phyloP scores from a whole-genome alignment of 768 basidiomycete genomes.

The Dioszegia crocea region DNA sequence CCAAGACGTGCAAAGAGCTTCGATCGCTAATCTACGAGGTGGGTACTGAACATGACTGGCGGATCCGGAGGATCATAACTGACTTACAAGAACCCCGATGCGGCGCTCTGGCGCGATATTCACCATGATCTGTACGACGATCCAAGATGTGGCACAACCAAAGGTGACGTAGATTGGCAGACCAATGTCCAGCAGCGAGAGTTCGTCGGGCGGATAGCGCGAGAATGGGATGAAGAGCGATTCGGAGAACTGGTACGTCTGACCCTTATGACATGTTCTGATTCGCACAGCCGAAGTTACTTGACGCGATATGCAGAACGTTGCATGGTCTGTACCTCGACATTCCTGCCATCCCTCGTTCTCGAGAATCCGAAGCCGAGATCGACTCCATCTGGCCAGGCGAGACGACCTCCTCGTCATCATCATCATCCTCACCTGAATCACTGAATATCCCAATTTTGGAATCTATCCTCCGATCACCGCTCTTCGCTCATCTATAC shows the following conservation, averaged over 20 bases:
- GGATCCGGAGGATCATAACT: too few relatives aligned
- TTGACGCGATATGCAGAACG: constrained; percentile 24
- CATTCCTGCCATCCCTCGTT: constrained; percentile 8
- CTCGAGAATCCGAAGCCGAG: neutral
- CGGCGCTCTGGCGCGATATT: constrained; percentile 42
- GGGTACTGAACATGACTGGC: too few relatives aligned
- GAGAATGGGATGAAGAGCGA: constrained; percentile 20
- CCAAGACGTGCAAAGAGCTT: constrained; percentile 35
- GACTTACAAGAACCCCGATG: constrained; percentile 32
- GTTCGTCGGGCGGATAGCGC: constrained; percentile 28
- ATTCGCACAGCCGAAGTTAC: constrained; percentile 18
- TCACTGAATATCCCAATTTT: constrained; percentile 22
- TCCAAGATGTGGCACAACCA: constrained; percentile 24
- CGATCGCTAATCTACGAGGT: constrained; percentile 43
- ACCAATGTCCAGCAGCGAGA: constrained; percentile 29
- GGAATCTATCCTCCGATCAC: constrained; percentile 20
- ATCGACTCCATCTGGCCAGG: too few relatives aligned
- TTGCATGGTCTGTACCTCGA: constrained; percentile 29
- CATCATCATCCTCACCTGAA: too few relatives aligned
- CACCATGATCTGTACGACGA: constrained; percentile 37
- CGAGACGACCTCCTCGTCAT: too few relatives aligned
- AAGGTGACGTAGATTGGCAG: constrained; percentile 28
- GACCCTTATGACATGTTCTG: neutral
- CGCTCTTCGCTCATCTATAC: constrained; percentile 24
- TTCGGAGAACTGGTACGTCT: constrained; percentile 26